phyloP scores from a whole-genome alignment of 2,329 filamentous ascomycete genomes.

The Ceratocystis alfenasii region DNA sequence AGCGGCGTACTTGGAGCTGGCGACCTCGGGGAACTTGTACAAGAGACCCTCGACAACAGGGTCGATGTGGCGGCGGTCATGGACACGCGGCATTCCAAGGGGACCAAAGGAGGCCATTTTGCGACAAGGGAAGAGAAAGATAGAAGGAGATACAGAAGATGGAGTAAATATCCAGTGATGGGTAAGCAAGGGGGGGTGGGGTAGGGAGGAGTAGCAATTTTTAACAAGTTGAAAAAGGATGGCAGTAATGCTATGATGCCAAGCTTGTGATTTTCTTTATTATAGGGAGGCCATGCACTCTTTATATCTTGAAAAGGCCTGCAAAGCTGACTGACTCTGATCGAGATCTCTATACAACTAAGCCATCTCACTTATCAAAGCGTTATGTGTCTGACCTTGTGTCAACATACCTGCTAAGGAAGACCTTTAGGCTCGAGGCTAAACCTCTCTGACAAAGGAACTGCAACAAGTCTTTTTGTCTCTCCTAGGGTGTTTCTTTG shows the following conservation, averaged over 20 bases:
- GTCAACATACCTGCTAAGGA: neutral
- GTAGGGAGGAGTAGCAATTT: neutral
- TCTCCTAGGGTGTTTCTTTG: neutral
- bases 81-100: slow-evolving; percentile 20
- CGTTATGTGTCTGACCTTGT: neutral
- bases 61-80: slow-evolving; percentile 23
- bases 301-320: neutral
- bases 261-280: neutral
- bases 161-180: neutral
- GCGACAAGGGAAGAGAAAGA: neutral
- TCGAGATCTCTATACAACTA: no score
- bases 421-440: neutral
- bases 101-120: slow-evolving; percentile 21
- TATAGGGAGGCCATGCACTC: neutral
- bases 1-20: neutral
- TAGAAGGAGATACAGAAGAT: neutral
- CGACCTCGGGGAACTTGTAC: slow-evolving; percentile 21
- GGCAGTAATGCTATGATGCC: neutral
- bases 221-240: neutral
- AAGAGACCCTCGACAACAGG: slow-evolving; percentile 24
- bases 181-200: neutral
- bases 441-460: neutral
- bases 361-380: no score
- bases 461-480: neutral
- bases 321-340: neutral